phyloP scores from a whole-genome alignment of 192 early-diverging fungal genomes.

The Rhizoclosmatium sp. region DNA sequence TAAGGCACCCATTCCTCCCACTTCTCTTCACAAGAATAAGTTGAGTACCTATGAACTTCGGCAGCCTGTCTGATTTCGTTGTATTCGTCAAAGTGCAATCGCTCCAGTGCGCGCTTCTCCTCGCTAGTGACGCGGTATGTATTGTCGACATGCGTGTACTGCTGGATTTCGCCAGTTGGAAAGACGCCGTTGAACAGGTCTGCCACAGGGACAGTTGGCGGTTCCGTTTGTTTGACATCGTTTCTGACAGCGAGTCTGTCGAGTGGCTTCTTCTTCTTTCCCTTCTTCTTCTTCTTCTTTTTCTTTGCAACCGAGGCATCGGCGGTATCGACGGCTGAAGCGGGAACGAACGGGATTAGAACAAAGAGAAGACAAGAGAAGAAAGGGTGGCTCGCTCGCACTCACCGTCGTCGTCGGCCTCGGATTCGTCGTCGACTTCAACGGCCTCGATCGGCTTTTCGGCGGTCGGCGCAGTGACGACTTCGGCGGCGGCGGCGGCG shows the following conservation, averaged over 20 bases:
- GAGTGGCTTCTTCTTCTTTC: conserved; percentile 44
- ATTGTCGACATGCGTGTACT: conserved; percentile 87
- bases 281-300: conserved; percentile 66
- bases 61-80: conserved; percentile 87
- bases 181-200: conserved; percentile 83
- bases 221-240: conserved; percentile 52
- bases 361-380: not conserved
- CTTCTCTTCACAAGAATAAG: conserved; percentile 34
- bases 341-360: no score
- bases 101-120: conserved; percentile 88
- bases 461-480: not conserved
- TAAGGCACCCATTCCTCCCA: no score
- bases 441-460: not conserved
- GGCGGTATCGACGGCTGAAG: not conserved
- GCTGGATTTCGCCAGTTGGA: conserved; percentile 81
- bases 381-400: conserved; percentile 27
- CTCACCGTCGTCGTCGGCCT: conserved; percentile 21
- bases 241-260: conserved; percentile 4
- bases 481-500: not conserved
- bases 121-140: conserved; percentile 87
- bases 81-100: conserved; percentile 73
- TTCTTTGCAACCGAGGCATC: conserved; percentile 25
- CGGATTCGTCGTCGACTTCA: conserved; percentile 9
- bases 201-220: conserved; percentile 74
- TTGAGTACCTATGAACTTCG: conserved; percentile 83